Evolutionary conservation across 2,329 filamentous ascomycete species (phyloP), one percentile per base, ranked within the genome.

Genomic region (Grosmannia clavigera): DNA sequence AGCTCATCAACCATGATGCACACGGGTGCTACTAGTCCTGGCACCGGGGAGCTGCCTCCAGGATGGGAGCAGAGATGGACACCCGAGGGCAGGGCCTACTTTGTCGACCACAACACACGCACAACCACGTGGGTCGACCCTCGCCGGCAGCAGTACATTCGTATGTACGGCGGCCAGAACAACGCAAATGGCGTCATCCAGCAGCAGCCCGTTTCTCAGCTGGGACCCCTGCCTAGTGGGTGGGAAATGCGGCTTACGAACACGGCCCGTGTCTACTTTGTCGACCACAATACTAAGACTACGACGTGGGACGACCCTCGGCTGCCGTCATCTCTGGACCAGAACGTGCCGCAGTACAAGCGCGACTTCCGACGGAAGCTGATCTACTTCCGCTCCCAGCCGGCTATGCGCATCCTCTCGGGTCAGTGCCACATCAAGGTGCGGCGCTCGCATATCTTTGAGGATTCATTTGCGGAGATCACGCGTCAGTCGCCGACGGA

Each of bases 221-320:
- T 99, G 54, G 94, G 94, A 4, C 94, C 94, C 31, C 75, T 99
- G 55, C 94, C 94, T 3, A 97, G 94, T 69, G 94, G 94, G 3
- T 99, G 94, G 94, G 94, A 99, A 79, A 99, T 99, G 94, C 90
- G 94, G 62, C 84, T 99, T 58, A 99, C 94, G 58, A 97, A 99
- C 73, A 99, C 94, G 16, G 94, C 94, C 33, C 83, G 94, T 62
- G 94, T 99, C 19, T 99, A 99, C 75, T 99, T 99, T 73, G 94
- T 99, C 53, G 94, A 99, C 69, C 94, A 99, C 76, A 99, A 99
- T 76, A 99, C 94, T 53, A 99, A 99, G 79, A 99, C 94, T 0
- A 99, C 94, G 3, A 99, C 94, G 1, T 99, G 94, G 94, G 94
- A 99, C 70, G 94, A 99, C 69, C 94, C 94, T 43, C 84, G 94